Conservation (phyloP, 805 yeast species). For the Ogataea degrootiae region DNA sequence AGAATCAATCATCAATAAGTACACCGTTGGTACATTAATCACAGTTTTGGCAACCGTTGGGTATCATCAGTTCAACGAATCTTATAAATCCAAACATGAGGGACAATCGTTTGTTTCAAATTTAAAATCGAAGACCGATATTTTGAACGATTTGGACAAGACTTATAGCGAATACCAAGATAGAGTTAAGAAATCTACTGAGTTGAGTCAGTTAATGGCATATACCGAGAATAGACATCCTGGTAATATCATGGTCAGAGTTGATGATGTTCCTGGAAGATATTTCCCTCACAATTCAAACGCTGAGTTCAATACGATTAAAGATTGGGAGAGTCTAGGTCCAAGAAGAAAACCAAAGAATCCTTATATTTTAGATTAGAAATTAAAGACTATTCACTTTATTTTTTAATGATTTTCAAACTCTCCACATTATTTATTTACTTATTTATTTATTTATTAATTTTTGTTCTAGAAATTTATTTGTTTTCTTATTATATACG, state of each 20-base stretch:
- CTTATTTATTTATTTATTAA: slow-evolving; percentile 3
- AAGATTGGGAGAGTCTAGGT: slow-evolving; percentile 24
- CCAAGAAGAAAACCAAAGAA: slow-evolving; percentile 29
- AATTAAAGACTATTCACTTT: neutral
- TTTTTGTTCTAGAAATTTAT: slow-evolving; percentile 1
- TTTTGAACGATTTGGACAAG: slow-evolving; percentile 17
- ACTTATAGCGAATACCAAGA: slow-evolving; percentile 20
- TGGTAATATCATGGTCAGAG: slow-evolving; percentile 16
- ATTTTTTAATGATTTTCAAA: neutral
- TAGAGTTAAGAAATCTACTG: slow-evolving; percentile 18
- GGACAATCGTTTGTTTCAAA: slow-evolving; percentile 23
- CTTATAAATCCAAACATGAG: slow-evolving; percentile 42
- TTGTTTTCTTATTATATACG: neutral
- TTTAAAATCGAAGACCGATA: slow-evolving; percentile 10
- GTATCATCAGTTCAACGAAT: slow-evolving; percentile 43
- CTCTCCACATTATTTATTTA: neutral
- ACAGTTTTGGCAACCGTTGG: slow-evolving; percentile 32
- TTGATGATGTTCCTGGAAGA: slow-evolving; percentile 30
- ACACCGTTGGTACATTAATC: slow-evolving; percentile 18
- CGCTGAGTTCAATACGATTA: slow-evolving; percentile 23
- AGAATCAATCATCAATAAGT: slow-evolving; percentile 26
- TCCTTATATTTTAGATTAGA: slow-evolving; percentile 11
- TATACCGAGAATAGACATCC: slow-evolving; percentile 10
- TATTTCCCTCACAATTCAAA: slow-evolving; percentile 24
- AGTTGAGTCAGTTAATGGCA: slow-evolving; percentile 17